phyloP scores from a whole-genome alignment of 202 grass and related monocot species.

The Hordeum pubiflorum region DNA sequence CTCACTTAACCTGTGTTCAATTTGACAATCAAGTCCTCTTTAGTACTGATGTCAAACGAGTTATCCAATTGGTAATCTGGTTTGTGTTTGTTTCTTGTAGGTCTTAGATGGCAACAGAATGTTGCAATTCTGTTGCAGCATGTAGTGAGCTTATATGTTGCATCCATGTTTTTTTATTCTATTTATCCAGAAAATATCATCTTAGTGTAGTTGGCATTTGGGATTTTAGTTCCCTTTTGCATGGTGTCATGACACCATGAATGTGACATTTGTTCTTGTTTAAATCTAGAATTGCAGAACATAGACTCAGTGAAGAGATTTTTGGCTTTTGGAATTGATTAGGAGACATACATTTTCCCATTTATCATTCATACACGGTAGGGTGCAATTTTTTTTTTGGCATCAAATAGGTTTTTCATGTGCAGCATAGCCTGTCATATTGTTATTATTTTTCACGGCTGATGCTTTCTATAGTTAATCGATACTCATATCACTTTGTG shows the following conservation, averaged over 20 bases:
- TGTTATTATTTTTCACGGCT: no score
- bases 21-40: background rate
- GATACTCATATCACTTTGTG: no score
- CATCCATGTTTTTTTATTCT: background rate
- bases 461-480: no score
- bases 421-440: no score
- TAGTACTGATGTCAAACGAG: background rate
- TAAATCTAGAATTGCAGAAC: background rate
- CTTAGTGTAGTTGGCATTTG: background rate
- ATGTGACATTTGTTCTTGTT: background rate
- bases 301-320: background rate
- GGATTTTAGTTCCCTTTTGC: background rate
- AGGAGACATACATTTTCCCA: background rate
- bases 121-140: background rate
- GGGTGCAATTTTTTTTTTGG: background rate
- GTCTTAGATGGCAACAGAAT: background rate
- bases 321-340: background rate
- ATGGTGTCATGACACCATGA: background rate
- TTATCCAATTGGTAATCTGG: background rate
- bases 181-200: background rate
- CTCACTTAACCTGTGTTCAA: background rate
- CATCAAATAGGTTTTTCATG: background rate
- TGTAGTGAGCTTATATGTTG: conserved; percentile 8
- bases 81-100: background rate
- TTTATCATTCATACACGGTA: background rate